Evolutionary conservation across 306 rosid genomes (phyloP), one percentile per base, ranked within the genome.

Genomic region (Cucumis hystrix): DNA sequence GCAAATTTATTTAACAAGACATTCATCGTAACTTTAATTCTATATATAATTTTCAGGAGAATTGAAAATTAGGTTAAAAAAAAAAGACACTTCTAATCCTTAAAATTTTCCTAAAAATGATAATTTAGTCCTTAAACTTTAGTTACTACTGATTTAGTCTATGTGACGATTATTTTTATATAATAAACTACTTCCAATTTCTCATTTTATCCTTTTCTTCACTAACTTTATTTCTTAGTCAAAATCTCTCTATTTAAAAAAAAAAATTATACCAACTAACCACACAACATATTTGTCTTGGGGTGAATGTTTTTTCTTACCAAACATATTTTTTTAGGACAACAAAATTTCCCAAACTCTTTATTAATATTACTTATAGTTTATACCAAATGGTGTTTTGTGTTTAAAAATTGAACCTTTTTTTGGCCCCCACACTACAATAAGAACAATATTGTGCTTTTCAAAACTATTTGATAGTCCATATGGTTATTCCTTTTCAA

Each of bases 371-470:
- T 4, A 33, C 3, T 33, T 33, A 33, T 3, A 33, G 5, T 33
- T 49, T 71, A 49, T 25, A 15, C 8, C 5, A 18, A 43, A 43
- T 69, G 58, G 60, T 25, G 25, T 12, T 13, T 15, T 21, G 21
- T 45, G 37, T 70, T 45, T 45, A 20, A 21, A 11, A 69, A 45
- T 17, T 69, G 57, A 45, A 69, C 7, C 54, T 47, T 45, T 69
- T 69, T 70, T 37, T 33, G 37, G 57, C 60, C 76, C 75, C 76
- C 76, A 71, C 76, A 49, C 76, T 14, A 49, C 40, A 71, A 70
- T 70, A 45, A 70, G 11, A 70, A 70, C 75, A 70, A 45, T 43
- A 43, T 43, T 47, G 23, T 71, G 58, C 60, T 71, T 70, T 70
- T 51, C 60, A 71, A 47, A 1, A 49, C 43, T 9, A 70, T 70